Evolutionary conservation across 1,284 basidiomycete species (phyloP).

Genomic region (Trametes polyzona): DNA sequence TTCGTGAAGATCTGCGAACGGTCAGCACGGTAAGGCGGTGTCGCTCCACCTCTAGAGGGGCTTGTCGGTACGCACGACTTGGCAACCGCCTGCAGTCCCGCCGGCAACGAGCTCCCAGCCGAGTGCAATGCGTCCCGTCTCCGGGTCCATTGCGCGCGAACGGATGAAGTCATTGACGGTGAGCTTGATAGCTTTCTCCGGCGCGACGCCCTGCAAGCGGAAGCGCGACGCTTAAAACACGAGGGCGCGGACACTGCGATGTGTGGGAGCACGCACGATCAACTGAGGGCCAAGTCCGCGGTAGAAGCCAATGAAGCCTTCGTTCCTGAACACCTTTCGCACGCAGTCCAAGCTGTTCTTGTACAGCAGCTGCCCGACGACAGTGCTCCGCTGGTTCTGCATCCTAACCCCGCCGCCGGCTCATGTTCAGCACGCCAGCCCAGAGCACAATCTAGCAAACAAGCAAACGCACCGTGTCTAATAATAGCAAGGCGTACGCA

Average conservation of each 20-base stretch:
- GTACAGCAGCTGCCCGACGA: conserved; percentile 93
- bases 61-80: conserved; percentile 75
- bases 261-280: conserved; percentile 57
- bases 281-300: conserved; percentile 95
- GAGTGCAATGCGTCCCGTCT: conserved; percentile 91
- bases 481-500: conserved; percentile 7
- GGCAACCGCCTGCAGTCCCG: conserved; percentile 93
- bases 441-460: conserved; percentile 10
- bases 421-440: conserved; percentile 1
- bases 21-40: conserved; percentile 12
- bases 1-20: conserved; percentile 85
- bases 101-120: conserved; percentile 91
- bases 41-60: not conserved
- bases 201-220: conserved; percentile 84
- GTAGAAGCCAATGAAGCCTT: conserved; percentile 95
- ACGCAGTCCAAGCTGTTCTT: conserved; percentile 96
- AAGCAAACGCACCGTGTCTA: conserved; percentile 63
- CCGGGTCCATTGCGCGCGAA: conserved; percentile 84
- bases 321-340: conserved; percentile 92
- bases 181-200: conserved; percentile 97
- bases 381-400: conserved; percentile 96
- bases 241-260: conserved; percentile 7
- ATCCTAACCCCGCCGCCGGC: conserved; percentile 68
- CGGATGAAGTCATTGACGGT: conserved; percentile 96
- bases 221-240: conserved; percentile 68